A percentile compares a stretch with the other conserved stretches of the same genome.
phyloP scores from a whole-genome alignment of 768 basidiomycete species.

The Russula sp. region DNA sequence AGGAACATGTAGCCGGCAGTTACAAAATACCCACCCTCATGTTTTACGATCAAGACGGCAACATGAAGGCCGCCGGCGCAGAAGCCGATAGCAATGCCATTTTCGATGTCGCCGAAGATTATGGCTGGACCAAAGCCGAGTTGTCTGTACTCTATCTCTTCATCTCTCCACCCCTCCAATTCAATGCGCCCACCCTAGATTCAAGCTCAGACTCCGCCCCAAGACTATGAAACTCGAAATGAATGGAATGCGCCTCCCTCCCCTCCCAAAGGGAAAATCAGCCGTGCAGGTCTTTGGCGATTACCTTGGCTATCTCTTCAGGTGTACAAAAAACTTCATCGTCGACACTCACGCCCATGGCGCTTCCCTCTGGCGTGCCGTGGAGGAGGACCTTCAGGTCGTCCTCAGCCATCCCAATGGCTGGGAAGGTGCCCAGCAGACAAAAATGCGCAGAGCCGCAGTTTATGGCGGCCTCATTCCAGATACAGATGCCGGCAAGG shows the following conservation, averaged over 20 bases:
- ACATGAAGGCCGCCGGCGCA: slow-evolving; percentile 65
- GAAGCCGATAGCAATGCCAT: slow-evolving; percentile 61
- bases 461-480: slow-evolving; percentile 66
- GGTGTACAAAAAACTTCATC: slow-evolving; percentile 69
- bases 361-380: slow-evolving; percentile 55
- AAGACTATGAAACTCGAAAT: slow-evolving; percentile 73
- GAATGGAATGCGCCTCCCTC: slow-evolving; percentile 75
- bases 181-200: slow-evolving; percentile 34
- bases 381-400: slow-evolving; percentile 63
- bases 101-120: slow-evolving; percentile 63
- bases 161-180: neutral
- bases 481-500: slow-evolving; percentile 64
- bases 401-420: slow-evolving; percentile 77
- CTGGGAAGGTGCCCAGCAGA: slow-evolving; percentile 74
- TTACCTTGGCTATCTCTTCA: slow-evolving; percentile 67
- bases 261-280: slow-evolving; percentile 57
- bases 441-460: slow-evolving; percentile 69
- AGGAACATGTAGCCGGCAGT: slow-evolving; percentile 81
- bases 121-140: slow-evolving; percentile 68
- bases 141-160: slow-evolving; percentile 42
- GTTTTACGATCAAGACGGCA: slow-evolving; percentile 62
- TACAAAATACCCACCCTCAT: slow-evolving; percentile 76
- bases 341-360: slow-evolving; percentile 80
- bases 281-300: slow-evolving; percentile 75
- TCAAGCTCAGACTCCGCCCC: slow-evolving; percentile 74